Percentiles rank a stretch among this genome's conserved stretches.
phyloP scores from a whole-genome alignment of 2,329 filamentous ascomycete genomes.

The Metarhizium brunneum region DNA sequence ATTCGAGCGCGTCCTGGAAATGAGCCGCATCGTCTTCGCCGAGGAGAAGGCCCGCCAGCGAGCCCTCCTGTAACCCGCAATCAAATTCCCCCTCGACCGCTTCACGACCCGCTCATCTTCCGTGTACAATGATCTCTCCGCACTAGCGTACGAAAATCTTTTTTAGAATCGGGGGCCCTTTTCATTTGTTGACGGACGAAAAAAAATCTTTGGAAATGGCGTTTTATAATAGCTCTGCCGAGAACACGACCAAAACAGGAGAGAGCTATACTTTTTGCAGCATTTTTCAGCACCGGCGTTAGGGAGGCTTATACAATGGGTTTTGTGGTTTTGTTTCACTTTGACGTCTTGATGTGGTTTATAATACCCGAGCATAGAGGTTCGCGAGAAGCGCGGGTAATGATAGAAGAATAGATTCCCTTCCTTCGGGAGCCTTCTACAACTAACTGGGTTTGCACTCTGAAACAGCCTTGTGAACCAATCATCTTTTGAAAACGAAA shows the following conservation, averaged over 20 bases:
- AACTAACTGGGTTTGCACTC: too few relatives aligned
- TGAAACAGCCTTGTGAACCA: too few relatives aligned
- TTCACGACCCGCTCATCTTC: neutral
- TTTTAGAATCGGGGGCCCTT: neutral
- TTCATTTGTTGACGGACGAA: neutral
- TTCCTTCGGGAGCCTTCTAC: neutral
- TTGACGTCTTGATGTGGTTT: neutral
- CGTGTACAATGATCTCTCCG: neutral
- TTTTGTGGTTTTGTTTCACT: neutral
- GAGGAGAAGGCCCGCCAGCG: constrained; percentile 64
- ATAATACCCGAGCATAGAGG: constrained; percentile 3
- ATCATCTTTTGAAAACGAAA: too few relatives aligned
- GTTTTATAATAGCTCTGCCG: too few relatives aligned
- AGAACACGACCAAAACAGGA: neutral
- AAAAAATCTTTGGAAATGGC: too few relatives aligned
- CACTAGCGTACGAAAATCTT: neutral
- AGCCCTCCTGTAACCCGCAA: constrained; percentile 5
- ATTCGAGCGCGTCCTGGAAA: constrained; percentile 89
- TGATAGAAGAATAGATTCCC: constrained; percentile 4
- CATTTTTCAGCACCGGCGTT: constrained; percentile 4
- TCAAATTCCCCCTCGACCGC: neutral
- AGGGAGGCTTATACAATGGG: neutral
- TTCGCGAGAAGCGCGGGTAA: neutral
- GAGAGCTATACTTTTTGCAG: neutral
- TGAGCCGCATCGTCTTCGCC: constrained; percentile 84